These are phyloP conservation scores for Ogataea glucozyma DNA, from an alignment of 805 yeast genomes.

Conservation along the genomic window DNA sequence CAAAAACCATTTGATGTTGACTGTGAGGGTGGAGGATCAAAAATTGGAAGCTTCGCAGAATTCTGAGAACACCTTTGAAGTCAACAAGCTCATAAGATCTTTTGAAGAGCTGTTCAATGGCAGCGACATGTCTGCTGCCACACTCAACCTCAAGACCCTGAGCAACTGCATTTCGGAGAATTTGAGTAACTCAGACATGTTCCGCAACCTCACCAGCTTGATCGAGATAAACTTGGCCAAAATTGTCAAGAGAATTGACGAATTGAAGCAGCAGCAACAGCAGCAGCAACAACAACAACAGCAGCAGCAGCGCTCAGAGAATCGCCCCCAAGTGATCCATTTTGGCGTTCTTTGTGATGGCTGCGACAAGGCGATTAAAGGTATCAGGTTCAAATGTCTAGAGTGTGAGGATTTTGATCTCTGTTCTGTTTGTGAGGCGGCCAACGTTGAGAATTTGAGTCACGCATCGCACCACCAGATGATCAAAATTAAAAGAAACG, in stretches of 20 bases:
- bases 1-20: slow-evolving; percentile 44
- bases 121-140: slow-evolving; percentile 8
- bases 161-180: slow-evolving; percentile 25
- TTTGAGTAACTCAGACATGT: slow-evolving; percentile 23
- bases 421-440: slow-evolving; percentile 45
- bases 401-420: slow-evolving; percentile 56
- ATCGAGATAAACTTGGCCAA: slow-evolving; percentile 25
- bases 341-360: slow-evolving; percentile 33
- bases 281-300: background rate
- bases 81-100: slow-evolving; percentile 13
- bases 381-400: slow-evolving; percentile 51
- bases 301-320: slow-evolving; percentile 4
- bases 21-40: slow-evolving; percentile 8
- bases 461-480: slow-evolving; percentile 31
- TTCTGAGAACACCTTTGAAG: slow-evolving; percentile 11
- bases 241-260: slow-evolving; percentile 22
- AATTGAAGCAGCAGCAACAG: slow-evolving; percentile 12
- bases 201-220: slow-evolving; percentile 20
- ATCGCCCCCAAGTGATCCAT: slow-evolving; percentile 22
- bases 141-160: slow-evolving; percentile 17
- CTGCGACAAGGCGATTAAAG: slow-evolving; percentile 34
- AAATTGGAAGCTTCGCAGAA: background rate
- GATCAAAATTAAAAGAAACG: slow-evolving; percentile 27
- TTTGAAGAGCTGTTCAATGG: slow-evolving; percentile 20
- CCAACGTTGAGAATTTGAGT: slow-evolving; percentile 12